Evolutionary conservation across 805 yeast species (phyloP).

Genomic region (Wickerhamomyces kurtzmanii): DNA sequence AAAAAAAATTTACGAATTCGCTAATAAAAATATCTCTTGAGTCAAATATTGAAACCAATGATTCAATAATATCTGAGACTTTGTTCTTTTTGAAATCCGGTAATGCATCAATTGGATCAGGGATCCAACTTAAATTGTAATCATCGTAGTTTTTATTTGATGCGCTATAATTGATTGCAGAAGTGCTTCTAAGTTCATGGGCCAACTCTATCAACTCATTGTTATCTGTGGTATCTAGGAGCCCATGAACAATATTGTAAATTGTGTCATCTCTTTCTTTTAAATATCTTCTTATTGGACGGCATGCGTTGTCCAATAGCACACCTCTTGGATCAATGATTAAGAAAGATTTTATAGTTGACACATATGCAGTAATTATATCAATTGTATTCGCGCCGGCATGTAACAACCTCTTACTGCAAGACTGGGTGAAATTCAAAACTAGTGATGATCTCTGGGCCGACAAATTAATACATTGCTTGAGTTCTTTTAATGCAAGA

Average conservation of each 20-base stretch:
- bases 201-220: conserved; percentile 44
- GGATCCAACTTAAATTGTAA: conserved; percentile 48
- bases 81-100: conserved; percentile 63
- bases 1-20: conserved; percentile 54
- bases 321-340: conserved; percentile 85
- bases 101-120: conserved; percentile 87
- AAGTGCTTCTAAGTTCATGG: conserved; percentile 34
- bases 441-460: conserved; percentile 44
- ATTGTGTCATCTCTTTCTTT: conserved; percentile 70
- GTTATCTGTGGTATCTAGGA: conserved; percentile 37
- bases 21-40: conserved; percentile 54
- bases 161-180: no score
- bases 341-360: conserved; percentile 61
- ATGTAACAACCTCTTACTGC: conserved; percentile 46
- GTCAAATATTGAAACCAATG: conserved; percentile 64
- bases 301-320: conserved; percentile 62
- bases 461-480: conserved; percentile 35
- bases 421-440: conserved; percentile 32
- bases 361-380: conserved; percentile 58
- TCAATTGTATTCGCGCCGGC: conserved; percentile 76
- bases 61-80: conserved; percentile 60
- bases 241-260: conserved; percentile 57
- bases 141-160: conserved; percentile 12
- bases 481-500: conserved; percentile 48
- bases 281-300: conserved; percentile 67